Conservation (phyloP, 1,284 basidiomycete genomes). For the Papiliotrema flavescens region DNA sequence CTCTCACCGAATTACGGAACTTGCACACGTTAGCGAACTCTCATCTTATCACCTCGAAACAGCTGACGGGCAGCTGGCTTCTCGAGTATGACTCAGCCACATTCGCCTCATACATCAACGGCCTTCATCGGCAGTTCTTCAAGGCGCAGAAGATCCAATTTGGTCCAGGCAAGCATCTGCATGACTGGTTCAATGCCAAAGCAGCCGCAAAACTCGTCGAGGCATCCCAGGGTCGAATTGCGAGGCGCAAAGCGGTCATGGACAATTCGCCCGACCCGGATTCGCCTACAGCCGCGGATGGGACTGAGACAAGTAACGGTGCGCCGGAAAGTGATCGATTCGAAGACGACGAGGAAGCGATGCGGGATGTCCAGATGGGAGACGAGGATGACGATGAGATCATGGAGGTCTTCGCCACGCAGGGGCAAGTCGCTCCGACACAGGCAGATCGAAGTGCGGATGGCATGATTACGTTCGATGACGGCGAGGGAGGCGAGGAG, state of each 20-base stretch:
- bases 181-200: constrained; percentile 52
- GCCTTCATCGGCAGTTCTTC: constrained; percentile 55
- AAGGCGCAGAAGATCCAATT: constrained; percentile 32
- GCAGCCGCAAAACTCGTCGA: constrained; percentile 81
- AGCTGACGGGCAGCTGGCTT: constrained; percentile 61
- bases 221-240: constrained; percentile 42
- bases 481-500: constrained; percentile 7
- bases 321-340: constrained; percentile 6
- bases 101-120: constrained; percentile 90
- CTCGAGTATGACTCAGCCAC: constrained; percentile 86
- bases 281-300: constrained; percentile 11
- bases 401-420: constrained; percentile 43
- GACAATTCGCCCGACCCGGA: constrained; percentile 27
- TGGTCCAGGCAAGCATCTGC: constrained; percentile 39
- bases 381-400: constrained; percentile 39
- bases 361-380: constrained; percentile 25
- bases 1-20: constrained; percentile 78
- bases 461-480: constrained; percentile 14
- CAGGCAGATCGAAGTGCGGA: constrained; percentile 2
- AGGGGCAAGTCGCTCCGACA: constrained; percentile 30
- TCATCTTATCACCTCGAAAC: background rate
- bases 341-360: constrained; percentile 43
- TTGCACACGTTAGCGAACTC: constrained; percentile 65
- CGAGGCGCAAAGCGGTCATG: constrained; percentile 23
- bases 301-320: constrained; percentile 9